A percentile compares a stretch with the other conserved stretches of the same genome.
Conservation (phyloP, 345 rosid species). For the Brassica rapa region DNA sequence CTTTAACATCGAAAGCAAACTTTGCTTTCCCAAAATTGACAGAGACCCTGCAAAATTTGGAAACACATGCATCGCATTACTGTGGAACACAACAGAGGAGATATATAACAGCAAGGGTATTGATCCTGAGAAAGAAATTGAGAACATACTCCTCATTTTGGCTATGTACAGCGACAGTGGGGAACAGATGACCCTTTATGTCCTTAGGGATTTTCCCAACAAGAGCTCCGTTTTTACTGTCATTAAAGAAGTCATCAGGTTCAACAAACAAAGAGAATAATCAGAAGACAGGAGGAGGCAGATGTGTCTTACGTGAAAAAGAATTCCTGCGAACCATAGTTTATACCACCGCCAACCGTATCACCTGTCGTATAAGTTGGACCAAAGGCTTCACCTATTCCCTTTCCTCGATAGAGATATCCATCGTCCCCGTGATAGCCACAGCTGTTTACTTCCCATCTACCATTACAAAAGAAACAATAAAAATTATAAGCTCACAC, state of each 20-base stretch:
- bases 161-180: constrained; percentile 94
- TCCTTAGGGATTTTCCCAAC: constrained; percentile 72
- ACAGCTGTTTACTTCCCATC: constrained; percentile 96
- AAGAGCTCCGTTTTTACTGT: constrained; percentile 77
- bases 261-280: background rate
- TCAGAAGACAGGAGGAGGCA: constrained; percentile 2
- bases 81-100: constrained; percentile 5
- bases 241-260: constrained; percentile 30
- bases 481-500: constrained; percentile 15
- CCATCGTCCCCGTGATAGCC: constrained; percentile 99
- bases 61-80: constrained; percentile 26
- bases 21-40: constrained; percentile 87
- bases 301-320: constrained; percentile 84
- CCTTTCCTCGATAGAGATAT: constrained; percentile 66
- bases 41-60: constrained; percentile 61
- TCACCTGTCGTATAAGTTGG: constrained; percentile 77
- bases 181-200: constrained; percentile 72
- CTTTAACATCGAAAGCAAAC: constrained; percentile 87
- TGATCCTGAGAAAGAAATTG: background rate
- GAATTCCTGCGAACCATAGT: constrained; percentile 78
- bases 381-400: constrained; percentile 78
- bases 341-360: constrained; percentile 91
- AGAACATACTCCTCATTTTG: constrained; percentile 88
- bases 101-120: background rate
- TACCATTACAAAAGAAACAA: constrained; percentile 40